Evolutionary conservation across 177 flowering plant species (phyloP).

Genomic region (Tripterygium wilfordii): DNA sequence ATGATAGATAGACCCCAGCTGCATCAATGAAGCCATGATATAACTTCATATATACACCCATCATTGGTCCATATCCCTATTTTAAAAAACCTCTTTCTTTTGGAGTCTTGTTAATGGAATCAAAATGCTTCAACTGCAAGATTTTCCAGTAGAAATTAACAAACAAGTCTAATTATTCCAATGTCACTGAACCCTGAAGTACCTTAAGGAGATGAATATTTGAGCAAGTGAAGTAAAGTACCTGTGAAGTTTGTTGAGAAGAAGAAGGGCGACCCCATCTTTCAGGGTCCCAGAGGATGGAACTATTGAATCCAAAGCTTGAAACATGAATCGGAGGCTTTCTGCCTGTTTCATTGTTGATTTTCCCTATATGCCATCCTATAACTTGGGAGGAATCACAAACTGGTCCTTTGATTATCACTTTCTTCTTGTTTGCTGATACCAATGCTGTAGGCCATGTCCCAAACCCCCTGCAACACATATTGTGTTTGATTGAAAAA

Average conservation of each 20-base stretch:
- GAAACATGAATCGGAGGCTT: constrained; percentile 50
- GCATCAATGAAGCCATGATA: no score
- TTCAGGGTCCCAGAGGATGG: constrained; percentile 96
- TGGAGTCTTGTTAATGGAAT: no score
- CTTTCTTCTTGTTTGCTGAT: constrained; percentile 50
- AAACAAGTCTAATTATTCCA: no score
- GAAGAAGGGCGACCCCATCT: constrained; percentile 93
- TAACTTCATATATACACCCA: no score
- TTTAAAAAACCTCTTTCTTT: no score
- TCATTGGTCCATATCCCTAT: no score
- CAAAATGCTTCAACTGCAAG: no score
- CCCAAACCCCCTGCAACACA: constrained; percentile 62
- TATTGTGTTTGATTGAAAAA: background rate
- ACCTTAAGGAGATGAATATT: no score
- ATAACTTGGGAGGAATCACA: constrained; percentile 71
- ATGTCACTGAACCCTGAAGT: no score
- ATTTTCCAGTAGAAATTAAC: no score
- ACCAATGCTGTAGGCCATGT: constrained; percentile 81
- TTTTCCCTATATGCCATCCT: constrained; percentile 74
- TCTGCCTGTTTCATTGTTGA: constrained; percentile 21
- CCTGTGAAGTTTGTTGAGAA: constrained; percentile 63
- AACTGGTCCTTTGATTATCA: constrained; percentile 79
- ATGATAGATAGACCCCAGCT: no score
- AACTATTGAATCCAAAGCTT: constrained; percentile 81
- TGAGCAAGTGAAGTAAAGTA: constrained; percentile 4